Conservation (phyloP, 306 rosid genomes). For the Fragaria nilgerrensis region DNA sequence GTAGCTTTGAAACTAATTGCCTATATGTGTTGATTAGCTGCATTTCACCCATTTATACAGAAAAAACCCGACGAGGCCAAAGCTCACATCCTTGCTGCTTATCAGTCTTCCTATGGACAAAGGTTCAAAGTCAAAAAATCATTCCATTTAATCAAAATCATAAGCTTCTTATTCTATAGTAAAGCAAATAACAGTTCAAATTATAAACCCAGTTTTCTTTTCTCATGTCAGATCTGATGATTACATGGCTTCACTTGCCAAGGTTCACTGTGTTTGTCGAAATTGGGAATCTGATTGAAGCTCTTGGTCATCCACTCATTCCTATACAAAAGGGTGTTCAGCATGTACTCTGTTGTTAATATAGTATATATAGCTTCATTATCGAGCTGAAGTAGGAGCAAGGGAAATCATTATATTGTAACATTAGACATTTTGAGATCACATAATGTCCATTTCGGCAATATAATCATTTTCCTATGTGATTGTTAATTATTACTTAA, state of each 20-base stretch:
- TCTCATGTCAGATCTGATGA: slow-evolving; percentile 70
- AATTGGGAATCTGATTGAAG: slow-evolving; percentile 51
- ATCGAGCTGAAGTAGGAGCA: not conserved
- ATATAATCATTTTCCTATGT: not conserved
- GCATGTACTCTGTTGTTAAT: not conserved
- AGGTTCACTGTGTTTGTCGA: slow-evolving; percentile 81
- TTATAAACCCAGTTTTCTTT: slow-evolving; percentile 13
- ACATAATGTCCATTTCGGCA: not conserved
- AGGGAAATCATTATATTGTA: not conserved
- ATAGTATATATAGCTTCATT: not conserved
- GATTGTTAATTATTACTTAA: not conserved
- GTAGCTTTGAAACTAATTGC: slow-evolving; percentile 1
- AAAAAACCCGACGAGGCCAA: slow-evolving; percentile 57
- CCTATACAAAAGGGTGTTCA: slow-evolving; percentile 1
- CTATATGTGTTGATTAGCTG: slow-evolving; percentile 12
- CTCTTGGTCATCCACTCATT: not conserved
- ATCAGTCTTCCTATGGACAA: slow-evolving; percentile 71
- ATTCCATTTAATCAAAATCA: not conserved
- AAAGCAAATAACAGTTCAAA: not conserved
- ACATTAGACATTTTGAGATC: not conserved
- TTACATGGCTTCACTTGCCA: slow-evolving; percentile 85
- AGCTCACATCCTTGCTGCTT: slow-evolving; percentile 64
- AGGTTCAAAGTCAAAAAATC: slow-evolving; percentile 44
- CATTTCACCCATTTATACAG: slow-evolving; percentile 33
- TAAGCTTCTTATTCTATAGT: not conserved